Conservation (phyloP, 2,329 filamentous ascomycete genomes). For the Esteya vermicola region DNA sequence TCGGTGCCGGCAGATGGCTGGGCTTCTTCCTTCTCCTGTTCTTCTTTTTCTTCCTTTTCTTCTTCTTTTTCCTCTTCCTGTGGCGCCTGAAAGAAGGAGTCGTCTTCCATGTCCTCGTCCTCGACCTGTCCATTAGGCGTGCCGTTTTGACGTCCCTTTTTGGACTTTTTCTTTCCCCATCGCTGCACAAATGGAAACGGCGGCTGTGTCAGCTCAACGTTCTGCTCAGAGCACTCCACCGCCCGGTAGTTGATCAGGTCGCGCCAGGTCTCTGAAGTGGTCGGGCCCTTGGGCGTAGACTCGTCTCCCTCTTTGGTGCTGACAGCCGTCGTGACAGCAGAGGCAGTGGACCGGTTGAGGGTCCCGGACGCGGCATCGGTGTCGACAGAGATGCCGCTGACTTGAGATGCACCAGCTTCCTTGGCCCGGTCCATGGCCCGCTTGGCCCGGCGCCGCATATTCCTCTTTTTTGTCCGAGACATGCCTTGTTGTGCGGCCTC, state of each 20-base stretch:
- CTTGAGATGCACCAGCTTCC: neutral
- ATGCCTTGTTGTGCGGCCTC: slow-evolving; percentile 16
- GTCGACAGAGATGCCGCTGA: neutral
- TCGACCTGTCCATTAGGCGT: neutral
- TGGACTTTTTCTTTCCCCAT: slow-evolving; percentile 45
- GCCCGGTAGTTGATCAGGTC: slow-evolving; percentile 60
- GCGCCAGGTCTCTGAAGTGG: slow-evolving; percentile 39
- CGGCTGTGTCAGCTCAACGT: slow-evolving; percentile 54
- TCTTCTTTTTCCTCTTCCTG: neutral
- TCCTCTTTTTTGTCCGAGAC: slow-evolving; percentile 33
- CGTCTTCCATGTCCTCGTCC: neutral
- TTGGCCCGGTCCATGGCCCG: slow-evolving; percentile 8
- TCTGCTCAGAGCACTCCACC: slow-evolving; percentile 70
- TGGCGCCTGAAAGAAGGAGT: too few relatives aligned
- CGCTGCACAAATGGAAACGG: slow-evolving; percentile 83
- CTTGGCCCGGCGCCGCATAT: slow-evolving; percentile 31
- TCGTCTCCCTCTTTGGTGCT: too few relatives aligned
- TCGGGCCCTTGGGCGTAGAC: too few relatives aligned
- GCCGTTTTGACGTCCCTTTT: neutral
- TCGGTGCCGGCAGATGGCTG: too few relatives aligned
- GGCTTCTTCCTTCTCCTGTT: neutral
- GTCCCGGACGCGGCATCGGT: too few relatives aligned
- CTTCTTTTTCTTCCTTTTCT: neutral
- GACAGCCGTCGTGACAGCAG: neutral
- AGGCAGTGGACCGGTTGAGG: too few relatives aligned